These are phyloP conservation scores for Ogataea minuta DNA, from an alignment of 805 yeast species.

Conservation along the genomic window DNA sequence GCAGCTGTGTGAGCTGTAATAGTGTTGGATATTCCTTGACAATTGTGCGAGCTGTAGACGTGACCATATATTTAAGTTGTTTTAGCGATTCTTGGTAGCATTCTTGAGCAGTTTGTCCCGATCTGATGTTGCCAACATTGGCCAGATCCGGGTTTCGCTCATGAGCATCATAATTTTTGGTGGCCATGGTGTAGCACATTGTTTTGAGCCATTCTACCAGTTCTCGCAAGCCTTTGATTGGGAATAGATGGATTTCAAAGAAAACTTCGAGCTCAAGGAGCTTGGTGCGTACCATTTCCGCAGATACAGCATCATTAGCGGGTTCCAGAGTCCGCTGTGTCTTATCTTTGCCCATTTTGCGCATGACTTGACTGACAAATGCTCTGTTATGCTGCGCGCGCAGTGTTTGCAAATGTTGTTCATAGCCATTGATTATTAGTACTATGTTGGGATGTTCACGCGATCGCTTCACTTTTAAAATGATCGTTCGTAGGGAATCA, in stretches of 20 bases:
- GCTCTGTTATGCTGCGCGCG: slow-evolving; percentile 44
- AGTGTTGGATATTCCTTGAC: slow-evolving; percentile 41
- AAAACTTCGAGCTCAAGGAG: slow-evolving; percentile 46
- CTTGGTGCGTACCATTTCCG: slow-evolving; percentile 22
- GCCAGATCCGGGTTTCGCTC: slow-evolving; percentile 55
- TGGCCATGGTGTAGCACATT: slow-evolving; percentile 54
- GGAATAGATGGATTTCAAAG: slow-evolving; percentile 49
- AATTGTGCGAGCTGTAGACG: slow-evolving; percentile 46
- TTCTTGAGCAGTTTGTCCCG: slow-evolving; percentile 49
- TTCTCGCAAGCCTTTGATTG: slow-evolving; percentile 46
- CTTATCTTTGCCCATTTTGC: slow-evolving; percentile 14
- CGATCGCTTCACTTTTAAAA: slow-evolving; percentile 24
- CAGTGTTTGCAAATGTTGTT: slow-evolving; percentile 44
- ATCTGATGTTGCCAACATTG: slow-evolving; percentile 52
- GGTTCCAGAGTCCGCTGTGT: slow-evolving; percentile 11
- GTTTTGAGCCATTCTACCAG: slow-evolving; percentile 52
- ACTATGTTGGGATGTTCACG: slow-evolving; percentile 35
- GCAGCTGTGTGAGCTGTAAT: slow-evolving; percentile 15
- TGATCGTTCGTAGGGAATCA: slow-evolving; percentile 26
- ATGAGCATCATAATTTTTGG: slow-evolving; percentile 51
- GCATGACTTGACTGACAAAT: slow-evolving; percentile 36
- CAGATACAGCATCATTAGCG: slow-evolving; percentile 10
- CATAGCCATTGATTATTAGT: slow-evolving; percentile 48
- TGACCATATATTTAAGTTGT: slow-evolving; percentile 59
- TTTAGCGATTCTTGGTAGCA: slow-evolving; percentile 49